A percentile compares a stretch with the other conserved stretches of the same genome.
Conservation (phyloP, 495 filamentous ascomycete genomes). For the Trichocladium uniseriatum region DNA sequence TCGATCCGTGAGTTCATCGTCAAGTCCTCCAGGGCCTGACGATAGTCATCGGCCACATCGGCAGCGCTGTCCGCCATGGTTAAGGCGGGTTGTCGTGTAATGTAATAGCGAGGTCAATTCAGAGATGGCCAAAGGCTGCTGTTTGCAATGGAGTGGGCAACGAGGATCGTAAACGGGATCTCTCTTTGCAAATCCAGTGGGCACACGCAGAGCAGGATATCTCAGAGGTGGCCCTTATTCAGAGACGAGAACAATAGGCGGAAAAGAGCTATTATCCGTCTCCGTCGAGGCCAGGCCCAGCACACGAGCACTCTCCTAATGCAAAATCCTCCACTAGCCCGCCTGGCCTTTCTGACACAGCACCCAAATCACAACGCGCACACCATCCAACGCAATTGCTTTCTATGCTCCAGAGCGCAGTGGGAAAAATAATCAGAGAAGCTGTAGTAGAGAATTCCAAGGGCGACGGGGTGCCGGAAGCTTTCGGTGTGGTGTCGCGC, state of each 20-base stretch:
- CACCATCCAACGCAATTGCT: slow-evolving; percentile 8
- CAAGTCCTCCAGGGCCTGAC: slow-evolving; percentile 83
- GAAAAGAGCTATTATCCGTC: slow-evolving; percentile 12
- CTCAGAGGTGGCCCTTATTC: slow-evolving; percentile 7
- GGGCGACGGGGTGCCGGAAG: too few relatives aligned
- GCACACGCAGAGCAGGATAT: slow-evolving; percentile 8
- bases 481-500: too few relatives aligned
- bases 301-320: neutral
- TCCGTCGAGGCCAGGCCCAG: neutral
- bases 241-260: slow-evolving; percentile 12
- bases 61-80: slow-evolving; percentile 68
- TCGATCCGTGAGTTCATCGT: slow-evolving; percentile 80
- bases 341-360: neutral
- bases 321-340: slow-evolving; percentile 1
- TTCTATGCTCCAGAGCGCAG: neutral
- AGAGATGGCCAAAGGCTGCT: neutral
- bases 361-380: slow-evolving; percentile 3
- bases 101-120: neutral
- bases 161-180: neutral
- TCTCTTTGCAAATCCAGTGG: slow-evolving; percentile 4
- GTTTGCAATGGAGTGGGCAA: neutral
- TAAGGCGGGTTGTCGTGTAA: neutral
- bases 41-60: slow-evolving; percentile 92
- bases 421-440: too few relatives aligned
- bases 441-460: too few relatives aligned